Evolutionary conservation across 306 rosid species (phyloP), one percentile per base, ranked within the genome.

Genomic region (Ziziphus jujuba): DNA sequence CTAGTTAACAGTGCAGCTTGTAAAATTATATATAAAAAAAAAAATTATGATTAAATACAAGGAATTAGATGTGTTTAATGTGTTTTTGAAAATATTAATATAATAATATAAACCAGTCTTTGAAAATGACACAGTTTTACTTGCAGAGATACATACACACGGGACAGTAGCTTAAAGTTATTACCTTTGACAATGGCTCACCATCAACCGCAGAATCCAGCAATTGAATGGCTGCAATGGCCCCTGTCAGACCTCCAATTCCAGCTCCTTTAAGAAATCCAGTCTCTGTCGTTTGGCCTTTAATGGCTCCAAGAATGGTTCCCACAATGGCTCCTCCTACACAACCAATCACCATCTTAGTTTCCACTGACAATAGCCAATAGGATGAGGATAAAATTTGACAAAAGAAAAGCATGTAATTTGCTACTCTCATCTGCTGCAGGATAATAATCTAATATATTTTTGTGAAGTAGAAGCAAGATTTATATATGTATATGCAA

Each of bases 221-320:
- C 66, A 84, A n/a, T 20, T 77, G 83, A 67, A 84, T 51, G 24
- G 72, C 83, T 48, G 75, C 79, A 49, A 70, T 33, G 1, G 88
- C 83, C 23, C 88, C 88, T 0, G 74, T 65, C 12, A 84, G 24
- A 28, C 79, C 70, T 22, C 83, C 77, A 34, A 65, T 67, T 13
- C 56, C 49, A 7, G 79, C 74, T 23, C 85, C 81, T 56, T 31
- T 49, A 21, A 78, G 21, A 25, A 77, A 70, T 22, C 86, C 86
- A 20, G 77, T 78, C 68, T 77, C 86, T 63, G 83, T 74, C 4
- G 77, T 77, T 59, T 84, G 88, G 28, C 85, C 88, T 69, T 69
- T 71, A 55, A 84, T 56, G 58, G 88, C 84, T 31, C 88, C 88
- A 66, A 74, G 43, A 25, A 72, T 50, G 24, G 65, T 44, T 48